A percentile compares a stretch with the other conserved stretches of the same genome.
Conservation (phyloP, 2,329 filamentous ascomycete genomes). For the Aspergillus tanneri region DNA sequence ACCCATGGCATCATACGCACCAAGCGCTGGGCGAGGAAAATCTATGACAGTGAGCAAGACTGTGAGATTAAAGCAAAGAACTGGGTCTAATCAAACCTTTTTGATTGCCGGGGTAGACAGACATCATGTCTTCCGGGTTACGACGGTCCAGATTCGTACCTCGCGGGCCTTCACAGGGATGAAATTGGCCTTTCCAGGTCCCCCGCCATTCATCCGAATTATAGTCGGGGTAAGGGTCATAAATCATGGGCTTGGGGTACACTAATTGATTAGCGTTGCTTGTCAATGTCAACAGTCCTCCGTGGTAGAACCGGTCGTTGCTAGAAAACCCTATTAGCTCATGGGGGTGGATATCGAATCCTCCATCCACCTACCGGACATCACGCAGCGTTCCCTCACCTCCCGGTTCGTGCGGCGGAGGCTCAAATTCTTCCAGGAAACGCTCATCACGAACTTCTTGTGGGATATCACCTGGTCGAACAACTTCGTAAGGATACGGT, state of each 20-base stretch:
- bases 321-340: no score
- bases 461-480: no score
- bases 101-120: conserved; percentile 25
- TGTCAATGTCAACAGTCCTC: background rate
- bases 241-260: conserved; percentile 38
- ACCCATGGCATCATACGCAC: conserved; percentile 60
- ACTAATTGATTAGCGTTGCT: background rate
- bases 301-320: background rate
- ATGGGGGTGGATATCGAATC: no score
- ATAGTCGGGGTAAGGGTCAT: conserved; percentile 71
- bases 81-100: conserved; percentile 2
- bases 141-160: conserved; percentile 23
- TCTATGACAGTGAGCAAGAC: conserved; percentile 44
- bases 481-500: no score
- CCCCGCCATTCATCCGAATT: conserved; percentile 60
- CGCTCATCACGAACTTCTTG: no score
- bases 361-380: no score
- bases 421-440: no score
- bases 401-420: no score
- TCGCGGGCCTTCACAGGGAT: conserved; percentile 23
- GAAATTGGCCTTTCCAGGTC: conserved; percentile 18
- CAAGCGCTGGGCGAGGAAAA: conserved; percentile 63
- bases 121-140: conserved; percentile 23
- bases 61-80: conserved; percentile 25
- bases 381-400: no score